Evolutionary conservation across 305 asterid species (phyloP).

Genomic region (Rubia balearica): DNA sequence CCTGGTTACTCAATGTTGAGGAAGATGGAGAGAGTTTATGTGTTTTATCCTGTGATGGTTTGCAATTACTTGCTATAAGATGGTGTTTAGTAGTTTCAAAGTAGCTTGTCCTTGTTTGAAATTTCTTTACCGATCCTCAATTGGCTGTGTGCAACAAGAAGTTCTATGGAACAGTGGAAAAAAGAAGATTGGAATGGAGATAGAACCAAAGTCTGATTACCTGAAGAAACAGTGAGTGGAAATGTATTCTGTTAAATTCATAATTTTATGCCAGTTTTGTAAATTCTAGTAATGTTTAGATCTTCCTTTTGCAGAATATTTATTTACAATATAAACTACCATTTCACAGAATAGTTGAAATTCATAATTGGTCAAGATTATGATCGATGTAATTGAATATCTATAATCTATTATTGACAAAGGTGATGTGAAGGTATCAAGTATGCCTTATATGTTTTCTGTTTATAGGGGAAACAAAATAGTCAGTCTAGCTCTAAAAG

Average conservation of each 20-base stretch:
- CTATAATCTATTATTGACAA: slow-evolving; percentile 31
- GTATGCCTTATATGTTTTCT: neutral
- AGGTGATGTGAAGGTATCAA: slow-evolving; percentile 40
- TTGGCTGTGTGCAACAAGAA: slow-evolving; percentile 5
- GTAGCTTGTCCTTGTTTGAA: slow-evolving; percentile 1
- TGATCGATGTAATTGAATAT: slow-evolving; percentile 32
- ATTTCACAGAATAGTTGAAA: too few relatives aligned
- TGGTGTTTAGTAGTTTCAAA: slow-evolving; percentile 4
- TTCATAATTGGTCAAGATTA: too few relatives aligned
- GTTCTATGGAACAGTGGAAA: slow-evolving; percentile 35
- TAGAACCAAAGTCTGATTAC: slow-evolving; percentile 31
- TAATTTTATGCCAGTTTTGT: neutral
- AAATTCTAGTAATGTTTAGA: neutral
- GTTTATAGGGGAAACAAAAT: neutral
- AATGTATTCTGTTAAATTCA: slow-evolving; percentile 5
- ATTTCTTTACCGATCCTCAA: slow-evolving; percentile 8
- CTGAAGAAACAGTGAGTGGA: slow-evolving; percentile 33
- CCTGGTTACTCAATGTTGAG: slow-evolving; percentile 5
- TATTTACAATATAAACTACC: slow-evolving; percentile 35
- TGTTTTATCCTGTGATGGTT: slow-evolving; percentile 35
- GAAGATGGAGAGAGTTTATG: slow-evolving; percentile 39
- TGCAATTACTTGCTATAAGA: slow-evolving; percentile 17
- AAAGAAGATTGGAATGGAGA: slow-evolving; percentile 28
- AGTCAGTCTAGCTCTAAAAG: neutral
- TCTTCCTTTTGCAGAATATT: slow-evolving; percentile 28